Conservation (phyloP, 495 filamentous ascomycete species). For the Xylaria acuta region DNA sequence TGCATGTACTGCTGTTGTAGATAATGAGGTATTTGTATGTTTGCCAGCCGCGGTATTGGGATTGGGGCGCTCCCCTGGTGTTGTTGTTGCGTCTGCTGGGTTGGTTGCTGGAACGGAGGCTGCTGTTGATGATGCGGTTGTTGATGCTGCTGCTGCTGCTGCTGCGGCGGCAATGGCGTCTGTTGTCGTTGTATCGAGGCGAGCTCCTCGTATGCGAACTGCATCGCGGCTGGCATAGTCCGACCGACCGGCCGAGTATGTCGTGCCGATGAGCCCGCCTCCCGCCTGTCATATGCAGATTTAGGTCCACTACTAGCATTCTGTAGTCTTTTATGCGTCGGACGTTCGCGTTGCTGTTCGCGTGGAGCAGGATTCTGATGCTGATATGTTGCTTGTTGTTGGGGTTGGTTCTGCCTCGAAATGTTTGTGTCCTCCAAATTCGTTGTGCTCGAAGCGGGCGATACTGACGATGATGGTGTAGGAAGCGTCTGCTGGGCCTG, state of each 20-base stretch:
- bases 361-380: constrained; percentile 9
- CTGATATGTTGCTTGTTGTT: constrained; percentile 4
- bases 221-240: constrained; percentile 18
- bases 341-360: constrained; percentile 23
- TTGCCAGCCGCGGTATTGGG: constrained; percentile 6
- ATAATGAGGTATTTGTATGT: constrained; percentile 4
- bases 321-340: constrained; percentile 22
- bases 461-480: constrained; percentile 21
- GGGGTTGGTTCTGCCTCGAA: constrained; percentile 6
- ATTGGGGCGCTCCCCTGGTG: constrained; percentile 20
- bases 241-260: constrained; percentile 6
- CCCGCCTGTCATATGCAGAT: constrained; percentile 24
- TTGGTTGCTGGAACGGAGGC: not conserved
- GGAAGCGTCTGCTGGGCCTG: constrained; percentile 22
- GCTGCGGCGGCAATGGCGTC: not conserved
- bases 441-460: constrained; percentile 11
- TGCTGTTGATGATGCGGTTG: constrained; percentile 17
- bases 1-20: constrained; percentile 23
- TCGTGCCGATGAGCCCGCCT: constrained; percentile 9
- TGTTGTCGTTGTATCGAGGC: constrained; percentile 21
- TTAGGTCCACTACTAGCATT: constrained; percentile 17
- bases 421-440: constrained; percentile 1
- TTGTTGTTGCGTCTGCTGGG: constrained; percentile 7
- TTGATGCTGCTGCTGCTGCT: constrained; percentile 4
- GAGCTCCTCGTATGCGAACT: constrained; percentile 28